Evolutionary conservation across 2,329 filamentous ascomycete genomes (phyloP).

Genomic region (Acephala macrosclerotiorum): DNA sequence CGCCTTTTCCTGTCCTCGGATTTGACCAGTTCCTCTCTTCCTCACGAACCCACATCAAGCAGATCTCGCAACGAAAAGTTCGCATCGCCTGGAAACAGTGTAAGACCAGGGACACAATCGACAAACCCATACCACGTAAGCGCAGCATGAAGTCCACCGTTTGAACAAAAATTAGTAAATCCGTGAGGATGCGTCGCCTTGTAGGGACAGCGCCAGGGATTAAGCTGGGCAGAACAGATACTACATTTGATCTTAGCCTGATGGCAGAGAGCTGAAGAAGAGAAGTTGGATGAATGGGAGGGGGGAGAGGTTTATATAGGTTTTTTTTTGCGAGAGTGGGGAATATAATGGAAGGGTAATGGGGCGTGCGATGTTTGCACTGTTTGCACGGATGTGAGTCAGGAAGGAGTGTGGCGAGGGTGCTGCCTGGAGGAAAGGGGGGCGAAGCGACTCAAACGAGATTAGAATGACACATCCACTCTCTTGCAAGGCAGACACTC

Average conservation of each 20-base stretch:
- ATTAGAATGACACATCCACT: neutral
- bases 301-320: conserved; percentile 19
- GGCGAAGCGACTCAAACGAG: neutral
- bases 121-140: conserved; percentile 67
- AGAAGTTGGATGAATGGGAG: conserved; percentile 14
- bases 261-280: conserved; percentile 42
- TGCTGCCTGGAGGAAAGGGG: conserved; percentile 14
- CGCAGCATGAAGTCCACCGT: conserved; percentile 59
- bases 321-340: conserved; percentile 4
- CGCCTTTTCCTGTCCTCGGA: too few species aligned
- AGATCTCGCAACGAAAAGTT: conserved; percentile 65
- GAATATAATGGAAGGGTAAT: neutral
- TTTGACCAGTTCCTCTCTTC: too few species aligned
- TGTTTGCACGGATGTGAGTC: conserved; percentile 2
- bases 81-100: conserved; percentile 77
- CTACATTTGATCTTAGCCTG: conserved; percentile 66
- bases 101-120: conserved; percentile 76
- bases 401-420: conserved; percentile 6
- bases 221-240: conserved; percentile 77
- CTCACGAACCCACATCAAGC: conserved; percentile 59
- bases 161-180: conserved; percentile 63
- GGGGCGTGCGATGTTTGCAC: conserved; percentile 12
- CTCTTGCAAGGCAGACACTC: too few species aligned
- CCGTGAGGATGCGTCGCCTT: conserved; percentile 10
- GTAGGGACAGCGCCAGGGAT: conserved; percentile 57